Evolutionary conservation across 495 filamentous ascomycete species (phyloP).

Genomic region (Neurospora africana): DNA sequence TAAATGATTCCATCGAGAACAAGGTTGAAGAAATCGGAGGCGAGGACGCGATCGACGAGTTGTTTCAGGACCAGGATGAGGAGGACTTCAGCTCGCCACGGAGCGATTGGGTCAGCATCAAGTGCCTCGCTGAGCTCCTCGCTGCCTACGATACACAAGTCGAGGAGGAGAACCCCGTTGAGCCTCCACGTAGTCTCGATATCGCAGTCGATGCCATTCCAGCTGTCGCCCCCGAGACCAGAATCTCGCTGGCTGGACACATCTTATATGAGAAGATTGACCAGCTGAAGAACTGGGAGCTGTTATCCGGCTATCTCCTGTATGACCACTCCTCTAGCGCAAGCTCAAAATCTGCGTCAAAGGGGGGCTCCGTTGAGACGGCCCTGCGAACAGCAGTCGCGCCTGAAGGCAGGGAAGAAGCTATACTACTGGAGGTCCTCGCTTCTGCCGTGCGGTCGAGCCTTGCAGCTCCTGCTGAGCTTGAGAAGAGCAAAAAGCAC

Average conservation of each 20-base stretch:
- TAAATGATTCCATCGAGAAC: conserved; percentile 69
- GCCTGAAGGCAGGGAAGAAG: conserved; percentile 67
- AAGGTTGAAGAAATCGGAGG: conserved; percentile 77
- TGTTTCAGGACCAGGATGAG: conserved; percentile 60
- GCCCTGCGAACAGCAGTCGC: conserved; percentile 56
- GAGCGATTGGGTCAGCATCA: conserved; percentile 79
- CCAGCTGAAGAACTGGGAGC: conserved; percentile 77
- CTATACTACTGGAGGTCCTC: conserved; percentile 76
- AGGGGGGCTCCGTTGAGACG: conserved; percentile 35
- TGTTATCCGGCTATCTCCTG: conserved; percentile 77
- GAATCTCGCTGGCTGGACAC: conserved; percentile 75
- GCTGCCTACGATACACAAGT: conserved; percentile 57
- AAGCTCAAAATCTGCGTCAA: conserved; percentile 30
- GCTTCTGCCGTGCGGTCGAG: conserved; percentile 63
- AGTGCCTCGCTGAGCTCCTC: conserved; percentile 79
- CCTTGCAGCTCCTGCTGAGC: conserved; percentile 49
- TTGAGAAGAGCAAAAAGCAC: conserved; percentile 53
- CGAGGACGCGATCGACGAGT: conserved; percentile 43
- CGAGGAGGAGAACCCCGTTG: conserved; percentile 32
- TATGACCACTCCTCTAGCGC: conserved; percentile 70
- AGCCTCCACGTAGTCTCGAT: conserved; percentile 31
- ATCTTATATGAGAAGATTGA: conserved; percentile 71
- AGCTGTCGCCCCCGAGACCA: conserved; percentile 54
- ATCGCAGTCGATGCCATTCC: conserved; percentile 40
- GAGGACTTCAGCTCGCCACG: conserved; percentile 68